Evolutionary conservation across 352 stramenopile genomes (phyloP).

Genomic region (Pythium sp.): DNA sequence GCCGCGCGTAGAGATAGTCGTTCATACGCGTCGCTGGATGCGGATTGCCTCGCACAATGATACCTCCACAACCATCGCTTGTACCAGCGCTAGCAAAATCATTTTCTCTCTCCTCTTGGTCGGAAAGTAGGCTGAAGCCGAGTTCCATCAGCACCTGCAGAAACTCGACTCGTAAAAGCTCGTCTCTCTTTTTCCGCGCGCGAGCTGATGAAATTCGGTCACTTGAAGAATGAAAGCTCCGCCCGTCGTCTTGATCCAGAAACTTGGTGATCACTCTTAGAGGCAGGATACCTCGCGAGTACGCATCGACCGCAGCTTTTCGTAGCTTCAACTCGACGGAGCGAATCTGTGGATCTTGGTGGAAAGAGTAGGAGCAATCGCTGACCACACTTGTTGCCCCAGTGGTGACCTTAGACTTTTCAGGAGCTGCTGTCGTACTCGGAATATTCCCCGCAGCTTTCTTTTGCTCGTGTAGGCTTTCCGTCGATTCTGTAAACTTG

Average conservation of each 20-base stretch:
- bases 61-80: slow-evolving; percentile 2
- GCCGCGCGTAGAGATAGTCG: slow-evolving; percentile 77
- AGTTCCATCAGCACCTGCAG: slow-evolving; percentile 93
- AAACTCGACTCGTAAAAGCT: slow-evolving; percentile 87
- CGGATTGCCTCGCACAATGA: slow-evolving; percentile 5
- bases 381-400: slow-evolving; percentile 4
- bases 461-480: background rate
- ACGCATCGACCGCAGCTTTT: slow-evolving; percentile 62
- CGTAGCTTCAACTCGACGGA: slow-evolving; percentile 86
- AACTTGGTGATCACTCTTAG: slow-evolving; percentile 67
- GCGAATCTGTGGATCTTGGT: slow-evolving; percentile 72
- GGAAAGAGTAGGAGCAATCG: slow-evolving; percentile 84
- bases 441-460: background rate
- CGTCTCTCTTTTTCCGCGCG: slow-evolving; percentile 20
- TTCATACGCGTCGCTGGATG: slow-evolving; percentile 43
- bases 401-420: background rate
- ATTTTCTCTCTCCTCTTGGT: slow-evolving; percentile 31
- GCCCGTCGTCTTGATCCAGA: slow-evolving; percentile 43
- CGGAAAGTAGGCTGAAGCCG: slow-evolving; percentile 78
- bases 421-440: background rate
- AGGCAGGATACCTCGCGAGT: slow-evolving; percentile 66
- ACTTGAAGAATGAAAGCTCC: background rate
- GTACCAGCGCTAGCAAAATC: background rate
- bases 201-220: background rate
- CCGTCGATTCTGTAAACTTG: background rate